Conservation (phyloP, 805 yeast species). For the Komagataella mondaviorum region DNA sequence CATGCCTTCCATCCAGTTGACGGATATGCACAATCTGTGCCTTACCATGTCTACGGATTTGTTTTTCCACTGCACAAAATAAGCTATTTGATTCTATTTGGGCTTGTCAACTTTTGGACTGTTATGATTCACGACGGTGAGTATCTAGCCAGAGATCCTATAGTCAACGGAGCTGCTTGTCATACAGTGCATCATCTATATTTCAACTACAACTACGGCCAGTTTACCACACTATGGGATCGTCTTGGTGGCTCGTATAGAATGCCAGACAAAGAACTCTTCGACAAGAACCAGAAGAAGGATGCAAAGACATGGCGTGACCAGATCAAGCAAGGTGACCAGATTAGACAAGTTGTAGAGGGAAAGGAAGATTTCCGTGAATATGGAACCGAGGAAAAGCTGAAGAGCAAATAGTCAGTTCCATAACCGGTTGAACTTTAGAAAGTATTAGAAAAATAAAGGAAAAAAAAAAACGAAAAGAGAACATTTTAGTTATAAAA, state of each 20-base stretch:
- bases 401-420: constrained; percentile 9
- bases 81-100: constrained; percentile 68
- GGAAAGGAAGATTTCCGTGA: constrained; percentile 68
- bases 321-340: constrained; percentile 66
- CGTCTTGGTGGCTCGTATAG: constrained; percentile 90
- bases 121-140: constrained; percentile 98
- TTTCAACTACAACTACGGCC: constrained; percentile 97
- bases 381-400: constrained; percentile 39
- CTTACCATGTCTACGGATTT: constrained; percentile 88
- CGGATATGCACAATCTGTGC: constrained; percentile 85
- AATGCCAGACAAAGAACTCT: constrained; percentile 78
- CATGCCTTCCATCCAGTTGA: constrained; percentile 98
- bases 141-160: constrained; percentile 84
- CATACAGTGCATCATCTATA: constrained; percentile 95
- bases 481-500: neutral
- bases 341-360: constrained; percentile 67
- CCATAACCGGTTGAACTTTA: neutral
- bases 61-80: constrained; percentile 86
- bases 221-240: constrained; percentile 97
- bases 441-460: neutral
- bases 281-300: constrained; percentile 47
- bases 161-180: constrained; percentile 95
- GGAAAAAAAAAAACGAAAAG: neutral
- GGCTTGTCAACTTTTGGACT: constrained; percentile 95
- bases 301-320: constrained; percentile 51